Conservation (phyloP, 2,329 filamentous ascomycete genomes). For the Botryotinia calthae region DNA sequence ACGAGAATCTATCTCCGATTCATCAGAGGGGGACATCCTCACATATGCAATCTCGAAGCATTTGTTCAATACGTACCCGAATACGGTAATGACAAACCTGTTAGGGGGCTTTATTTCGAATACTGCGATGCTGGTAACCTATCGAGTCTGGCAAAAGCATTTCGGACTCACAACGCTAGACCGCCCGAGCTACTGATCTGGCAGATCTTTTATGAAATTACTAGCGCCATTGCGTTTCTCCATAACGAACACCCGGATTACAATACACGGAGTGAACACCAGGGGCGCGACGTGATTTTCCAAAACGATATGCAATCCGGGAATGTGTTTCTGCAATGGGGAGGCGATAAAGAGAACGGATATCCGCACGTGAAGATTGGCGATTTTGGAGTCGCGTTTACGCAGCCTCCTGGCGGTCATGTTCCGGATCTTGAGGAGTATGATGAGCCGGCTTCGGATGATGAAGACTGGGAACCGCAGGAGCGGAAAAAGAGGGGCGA, state of each 20-base stretch:
- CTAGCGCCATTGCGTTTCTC: constrained; percentile 3
- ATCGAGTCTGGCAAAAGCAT: background rate
- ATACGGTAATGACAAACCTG: background rate
- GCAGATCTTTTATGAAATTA: constrained; percentile 1
- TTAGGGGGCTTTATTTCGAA: constrained; percentile 10
- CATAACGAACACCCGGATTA: constrained; percentile 19
- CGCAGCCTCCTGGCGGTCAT: background rate
- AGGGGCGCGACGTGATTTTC: background rate
- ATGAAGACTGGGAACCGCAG: background rate
- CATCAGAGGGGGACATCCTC: constrained; percentile 4
- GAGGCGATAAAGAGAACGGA: background rate
- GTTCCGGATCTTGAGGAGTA: background rate
- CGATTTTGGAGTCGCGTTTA: constrained; percentile 1
- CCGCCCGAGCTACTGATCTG: background rate
- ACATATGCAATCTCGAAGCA: constrained; percentile 11
- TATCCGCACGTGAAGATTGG: constrained; percentile 14
- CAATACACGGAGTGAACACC: background rate
- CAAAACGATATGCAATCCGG: background rate
- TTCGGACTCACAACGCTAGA: background rate
- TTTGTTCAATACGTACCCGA: constrained; percentile 7
- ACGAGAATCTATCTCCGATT: constrained; percentile 3
- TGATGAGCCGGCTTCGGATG: fast-evolving
- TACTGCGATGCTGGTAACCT: background rate
- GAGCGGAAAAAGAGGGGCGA: background rate
- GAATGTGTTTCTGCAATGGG: constrained; percentile 15